Evolutionary conservation across 2,329 filamentous ascomycete species (phyloP), one percentile per base, ranked within the genome.

Genomic region (Xylariaceae sp.): DNA sequence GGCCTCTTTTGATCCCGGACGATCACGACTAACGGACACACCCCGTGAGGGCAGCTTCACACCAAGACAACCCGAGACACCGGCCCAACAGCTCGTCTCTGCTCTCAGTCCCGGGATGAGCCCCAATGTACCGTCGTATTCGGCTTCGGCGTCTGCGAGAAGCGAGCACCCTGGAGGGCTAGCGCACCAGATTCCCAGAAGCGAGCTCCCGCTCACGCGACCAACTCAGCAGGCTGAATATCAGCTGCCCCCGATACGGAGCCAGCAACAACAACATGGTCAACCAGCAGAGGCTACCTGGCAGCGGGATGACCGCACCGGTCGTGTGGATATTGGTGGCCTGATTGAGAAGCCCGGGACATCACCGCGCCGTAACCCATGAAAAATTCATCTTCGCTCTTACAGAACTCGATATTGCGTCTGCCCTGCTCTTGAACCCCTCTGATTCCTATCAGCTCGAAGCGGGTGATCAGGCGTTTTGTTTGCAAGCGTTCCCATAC

Each of bases 321-420:
- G 77, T 33, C 79, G 85, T 14, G 80, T 87, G 45, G 84, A 86
- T 65, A 87, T 88, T 60, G 82, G 80, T 9, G 85, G 84, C 2
- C 76, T 85, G 67, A 83, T 89, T 66, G 86, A 85, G 63, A 83
- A 79, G 71, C 79, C 82, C 21, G 80, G 80, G 64, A 76, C 70
- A 63, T 44, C 70, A 62, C 60, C 68, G 17, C 65, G 63, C 45
- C 65, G 62, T 40, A 62, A 63, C 34, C 46, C 56, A 48, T 56
- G 34, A 56, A 28, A 23, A 7, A 6, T 17, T 21, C 23, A 14
- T 39, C 39, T 61, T 56, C 51, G 56, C 53, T 21, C 28, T 46
- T 45, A 23, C 47, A 51, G 41, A 11, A 40, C n/a, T 58, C 48
- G 31, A 26, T 43, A 40, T 37, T 36, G 26, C 17, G 24, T 36